Evolutionary conservation across 1,139 yeast genomes (phyloP).

Genomic region (Geotrichum bryndzae): DNA sequence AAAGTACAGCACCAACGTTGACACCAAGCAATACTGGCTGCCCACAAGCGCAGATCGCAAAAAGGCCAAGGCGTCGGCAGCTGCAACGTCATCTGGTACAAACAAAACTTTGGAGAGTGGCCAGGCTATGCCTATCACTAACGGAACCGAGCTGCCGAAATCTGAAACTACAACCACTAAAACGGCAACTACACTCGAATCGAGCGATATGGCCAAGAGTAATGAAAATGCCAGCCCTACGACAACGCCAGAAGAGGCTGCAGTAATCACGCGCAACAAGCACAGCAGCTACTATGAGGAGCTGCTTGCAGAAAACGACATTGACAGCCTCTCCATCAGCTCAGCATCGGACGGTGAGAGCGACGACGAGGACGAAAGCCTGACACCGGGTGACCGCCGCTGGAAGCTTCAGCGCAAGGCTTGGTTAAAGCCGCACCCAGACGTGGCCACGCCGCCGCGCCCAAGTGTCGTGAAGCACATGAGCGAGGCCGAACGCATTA

Average conservation of each 20-base stretch:
- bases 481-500: conserved; percentile 5
- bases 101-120: background rate
- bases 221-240: background rate
- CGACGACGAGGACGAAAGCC: conserved; percentile 27
- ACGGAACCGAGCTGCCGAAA: background rate
- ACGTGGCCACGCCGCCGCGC: background rate
- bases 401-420: conserved; percentile 29
- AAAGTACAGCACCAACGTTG: conserved; percentile 4
- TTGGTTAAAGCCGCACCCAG: conserved; percentile 23
- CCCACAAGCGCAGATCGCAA: conserved; percentile 5
- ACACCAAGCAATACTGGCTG: background rate
- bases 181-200: background rate
- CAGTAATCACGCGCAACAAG: background rate
- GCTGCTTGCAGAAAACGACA: background rate
- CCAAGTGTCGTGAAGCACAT: conserved; percentile 4
- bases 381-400: conserved; percentile 28
- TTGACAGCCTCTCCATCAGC: background rate
- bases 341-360: background rate
- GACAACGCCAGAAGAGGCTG: background rate
- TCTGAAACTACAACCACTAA: background rate
- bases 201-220: background rate
- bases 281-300: background rate
- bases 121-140: background rate
- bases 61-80: background rate
- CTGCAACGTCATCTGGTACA: background rate